These are phyloP conservation scores for Plasmodium billcollinsi DNA, from an alignment of 169 alveolate genomes.

Conservation along the genomic window DNA sequence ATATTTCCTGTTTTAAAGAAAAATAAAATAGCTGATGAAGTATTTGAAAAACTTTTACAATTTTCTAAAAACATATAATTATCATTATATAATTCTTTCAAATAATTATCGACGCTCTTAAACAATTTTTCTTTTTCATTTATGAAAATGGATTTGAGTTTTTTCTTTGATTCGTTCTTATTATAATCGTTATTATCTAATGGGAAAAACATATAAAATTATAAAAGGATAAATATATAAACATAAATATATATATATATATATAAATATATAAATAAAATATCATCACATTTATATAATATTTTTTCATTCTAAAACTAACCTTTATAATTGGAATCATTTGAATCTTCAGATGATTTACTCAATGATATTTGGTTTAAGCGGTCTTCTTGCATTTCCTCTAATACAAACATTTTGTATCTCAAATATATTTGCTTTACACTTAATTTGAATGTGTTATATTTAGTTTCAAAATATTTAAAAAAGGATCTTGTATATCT, in stretches of 20 bases:
- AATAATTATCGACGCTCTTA: constrained; percentile 15
- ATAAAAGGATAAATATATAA: background rate
- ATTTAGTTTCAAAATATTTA: constrained; percentile 48
- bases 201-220: background rate
- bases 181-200: constrained; percentile 18
- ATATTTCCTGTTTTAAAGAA: constrained; percentile 73
- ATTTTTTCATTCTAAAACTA: background rate
- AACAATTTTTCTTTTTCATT: constrained; percentile 67
- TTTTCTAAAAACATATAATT: constrained; percentile 14
- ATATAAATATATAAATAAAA: background rate
- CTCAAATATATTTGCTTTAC: constrained; percentile 57
- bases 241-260: background rate
- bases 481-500: constrained; percentile 17
- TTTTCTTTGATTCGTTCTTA: constrained; percentile 27
- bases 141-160: constrained; percentile 23
- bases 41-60: background rate
- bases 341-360: background rate
- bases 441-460: constrained; percentile 32
- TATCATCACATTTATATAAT: background rate
- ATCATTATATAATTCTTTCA: constrained; percentile 44
- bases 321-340: background rate
- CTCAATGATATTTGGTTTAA: constrained; percentile 20
- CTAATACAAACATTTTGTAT: constrained; percentile 34
- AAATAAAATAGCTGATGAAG: constrained; percentile 17
- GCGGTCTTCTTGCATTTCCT: constrained; percentile 41